Conservation (phyloP, 805 yeast genomes). For the Metschnikowia baotianmanensis region DNA sequence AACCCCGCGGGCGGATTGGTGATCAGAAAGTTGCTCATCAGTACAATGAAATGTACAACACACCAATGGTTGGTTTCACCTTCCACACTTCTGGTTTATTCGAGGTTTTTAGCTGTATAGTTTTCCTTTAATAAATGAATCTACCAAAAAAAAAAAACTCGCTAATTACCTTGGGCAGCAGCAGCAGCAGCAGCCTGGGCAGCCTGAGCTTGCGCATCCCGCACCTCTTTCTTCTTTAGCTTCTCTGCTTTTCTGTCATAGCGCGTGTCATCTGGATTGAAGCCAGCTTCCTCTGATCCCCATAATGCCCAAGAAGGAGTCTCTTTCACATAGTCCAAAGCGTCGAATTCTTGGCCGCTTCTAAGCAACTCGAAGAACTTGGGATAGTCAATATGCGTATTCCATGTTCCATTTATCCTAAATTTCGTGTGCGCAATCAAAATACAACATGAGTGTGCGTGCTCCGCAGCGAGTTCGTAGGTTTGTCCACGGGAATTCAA, state of each 20-base stretch:
- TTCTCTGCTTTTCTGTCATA: slow-evolving; percentile 63
- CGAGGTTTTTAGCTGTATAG: too few relatives aligned
- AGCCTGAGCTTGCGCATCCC: slow-evolving; percentile 28
- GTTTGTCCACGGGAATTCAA: slow-evolving; percentile 62
- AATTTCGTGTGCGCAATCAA: slow-evolving; percentile 76
- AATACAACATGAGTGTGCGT: slow-evolving; percentile 92
- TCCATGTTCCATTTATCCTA: slow-evolving; percentile 71
- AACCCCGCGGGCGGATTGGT: too few relatives aligned
- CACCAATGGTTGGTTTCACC: too few relatives aligned
- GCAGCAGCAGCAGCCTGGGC: slow-evolving; percentile 9
- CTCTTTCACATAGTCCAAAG: slow-evolving; percentile 73
- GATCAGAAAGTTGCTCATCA: too few relatives aligned
- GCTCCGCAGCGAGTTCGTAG: slow-evolving; percentile 90
- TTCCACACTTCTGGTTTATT: too few relatives aligned
- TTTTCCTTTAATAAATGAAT: too few relatives aligned
- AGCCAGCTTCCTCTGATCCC: slow-evolving; percentile 84
- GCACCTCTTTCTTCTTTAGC: slow-evolving; percentile 43
- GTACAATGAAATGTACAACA: too few relatives aligned
- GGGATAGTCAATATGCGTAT: slow-evolving; percentile 83
- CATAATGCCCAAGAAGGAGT: slow-evolving; percentile 92
- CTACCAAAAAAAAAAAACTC: too few relatives aligned
- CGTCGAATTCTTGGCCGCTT: slow-evolving; percentile 64
- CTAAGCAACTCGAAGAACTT: slow-evolving; percentile 69
- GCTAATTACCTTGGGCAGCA: too few relatives aligned
- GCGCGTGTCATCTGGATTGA: slow-evolving; percentile 80